Conservation (phyloP, 2,329 filamentous ascomycete species). For the Camillea tinctor region DNA sequence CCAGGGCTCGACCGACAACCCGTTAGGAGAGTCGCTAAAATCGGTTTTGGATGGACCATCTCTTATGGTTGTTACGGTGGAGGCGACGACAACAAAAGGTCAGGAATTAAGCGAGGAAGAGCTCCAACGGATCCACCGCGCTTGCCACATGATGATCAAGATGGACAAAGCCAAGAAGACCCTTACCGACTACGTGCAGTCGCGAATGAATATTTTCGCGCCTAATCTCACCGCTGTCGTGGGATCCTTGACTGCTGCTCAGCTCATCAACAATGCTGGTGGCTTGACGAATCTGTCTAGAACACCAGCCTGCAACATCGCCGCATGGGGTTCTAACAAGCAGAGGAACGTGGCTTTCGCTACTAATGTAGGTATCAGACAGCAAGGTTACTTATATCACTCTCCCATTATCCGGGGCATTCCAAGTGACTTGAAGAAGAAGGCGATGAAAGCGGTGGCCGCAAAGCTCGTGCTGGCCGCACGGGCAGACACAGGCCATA, state of each 20-base stretch:
- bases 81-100: conserved; percentile 87
- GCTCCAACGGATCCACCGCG: conserved; percentile 69
- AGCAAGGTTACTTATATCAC: conserved; percentile 92
- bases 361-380: conserved; percentile 85
- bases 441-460: conserved; percentile 92
- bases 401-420: conserved; percentile 86
- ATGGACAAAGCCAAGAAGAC: conserved; percentile 84
- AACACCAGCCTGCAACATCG: conserved; percentile 88
- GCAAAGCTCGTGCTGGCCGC: conserved; percentile 94
- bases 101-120: conserved; percentile 73
- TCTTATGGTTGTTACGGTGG: conserved; percentile 93
- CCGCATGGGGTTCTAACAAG: conserved; percentile 88
- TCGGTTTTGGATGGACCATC: conserved; percentile 84
- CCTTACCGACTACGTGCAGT: conserved; percentile 92
- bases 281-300: conserved; percentile 86
- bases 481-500: conserved; percentile 82
- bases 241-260: conserved; percentile 88
- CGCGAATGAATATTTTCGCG: conserved; percentile 93
- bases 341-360: conserved; percentile 71
- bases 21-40: conserved; percentile 71
- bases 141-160: conserved; percentile 84
- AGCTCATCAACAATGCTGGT: conserved; percentile 92
- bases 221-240: conserved; percentile 90
- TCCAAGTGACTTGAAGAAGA: conserved; percentile 81
- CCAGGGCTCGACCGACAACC: conserved; percentile 74